Evolutionary conservation across 306 rosid species (phyloP).

Genomic region (Arachis hypogaea): DNA sequence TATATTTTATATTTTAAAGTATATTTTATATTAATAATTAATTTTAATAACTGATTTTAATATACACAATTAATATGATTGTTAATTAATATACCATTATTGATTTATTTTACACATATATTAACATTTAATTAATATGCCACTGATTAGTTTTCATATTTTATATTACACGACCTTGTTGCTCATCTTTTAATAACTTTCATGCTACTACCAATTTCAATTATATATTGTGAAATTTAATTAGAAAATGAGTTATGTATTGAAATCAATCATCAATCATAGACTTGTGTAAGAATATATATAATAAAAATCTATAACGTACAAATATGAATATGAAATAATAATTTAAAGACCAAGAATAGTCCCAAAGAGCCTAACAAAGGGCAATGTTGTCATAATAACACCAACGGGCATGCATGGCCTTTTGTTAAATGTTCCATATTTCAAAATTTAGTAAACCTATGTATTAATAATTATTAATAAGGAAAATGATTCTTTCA

Average conservation of each 20-base stretch:
- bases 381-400: slow-evolving; percentile 13
- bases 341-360: no score
- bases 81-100: no score
- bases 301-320: neutral
- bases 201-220: neutral
- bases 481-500: neutral
- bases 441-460: neutral
- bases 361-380: neutral
- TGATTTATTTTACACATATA: no score
- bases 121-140: neutral
- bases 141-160: no score
- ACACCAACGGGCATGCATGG: slow-evolving; percentile 10
- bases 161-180: no score
- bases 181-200: neutral
- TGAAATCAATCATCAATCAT: neutral
- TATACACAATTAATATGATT: no score
- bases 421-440: neutral
- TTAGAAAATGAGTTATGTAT: neutral
- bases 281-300: neutral
- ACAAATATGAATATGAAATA: neutral
- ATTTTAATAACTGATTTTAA: no score
- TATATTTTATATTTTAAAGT: no score
- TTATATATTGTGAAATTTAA: neutral
- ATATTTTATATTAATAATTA: no score
- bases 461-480: neutral